Percentiles rank a stretch among this genome's conserved stretches.
phyloP scores from a whole-genome alignment of 768 basidiomycete genomes.

The Pulveroboletus sp. region DNA sequence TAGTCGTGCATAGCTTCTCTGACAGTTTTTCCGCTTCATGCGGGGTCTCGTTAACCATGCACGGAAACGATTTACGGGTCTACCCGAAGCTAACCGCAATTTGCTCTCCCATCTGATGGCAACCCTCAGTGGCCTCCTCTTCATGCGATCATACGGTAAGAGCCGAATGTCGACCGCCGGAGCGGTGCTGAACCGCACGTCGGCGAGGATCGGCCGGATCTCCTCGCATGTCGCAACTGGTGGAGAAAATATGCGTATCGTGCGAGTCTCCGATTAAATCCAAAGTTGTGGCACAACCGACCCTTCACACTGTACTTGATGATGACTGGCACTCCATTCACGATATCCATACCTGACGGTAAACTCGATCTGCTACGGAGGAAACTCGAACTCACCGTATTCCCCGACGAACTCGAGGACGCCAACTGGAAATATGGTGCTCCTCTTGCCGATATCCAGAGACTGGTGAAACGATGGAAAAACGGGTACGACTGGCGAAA shows the following conservation, averaged over 20 bases:
- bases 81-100: background rate
- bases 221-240: no score
- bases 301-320: background rate
- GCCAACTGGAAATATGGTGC: conserved; percentile 50
- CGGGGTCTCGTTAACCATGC: background rate
- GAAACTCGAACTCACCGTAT: conserved; percentile 45
- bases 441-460: conserved; percentile 46
- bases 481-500: conserved; percentile 54
- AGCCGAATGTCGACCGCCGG: background rate
- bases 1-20: background rate
- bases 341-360: conserved; percentile 42
- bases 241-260: no score
- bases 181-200: background rate
- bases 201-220: background rate
- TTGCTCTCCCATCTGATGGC: background rate
- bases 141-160: background rate
- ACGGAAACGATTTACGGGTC: background rate
- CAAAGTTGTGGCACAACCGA: background rate
- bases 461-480: conserved; percentile 49
- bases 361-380: conserved; percentile 37
- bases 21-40: background rate
- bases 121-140: no score
- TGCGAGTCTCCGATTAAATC: background rate
- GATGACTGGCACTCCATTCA: conserved; percentile 43
- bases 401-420: conserved; percentile 58